Evolutionary conservation across 2,329 filamentous ascomycete genomes (phyloP), one percentile per base, ranked within the genome.

Genomic region (Fusarium acutatum): DNA sequence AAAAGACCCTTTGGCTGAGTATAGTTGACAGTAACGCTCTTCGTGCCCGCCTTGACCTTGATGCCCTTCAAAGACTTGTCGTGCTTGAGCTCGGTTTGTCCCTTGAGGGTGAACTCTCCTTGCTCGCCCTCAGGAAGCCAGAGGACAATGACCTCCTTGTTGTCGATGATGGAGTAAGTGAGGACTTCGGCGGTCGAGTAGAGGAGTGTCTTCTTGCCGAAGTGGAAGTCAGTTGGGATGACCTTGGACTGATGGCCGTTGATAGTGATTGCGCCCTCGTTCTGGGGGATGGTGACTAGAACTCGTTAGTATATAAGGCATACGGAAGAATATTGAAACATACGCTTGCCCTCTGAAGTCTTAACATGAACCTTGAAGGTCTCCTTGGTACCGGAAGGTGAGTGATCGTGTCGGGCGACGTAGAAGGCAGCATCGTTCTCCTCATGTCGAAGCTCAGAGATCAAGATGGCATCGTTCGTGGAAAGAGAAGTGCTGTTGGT

Each of bases 231-330:
- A 0, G 89, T 89, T 0, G 89, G 87, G 7, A 91, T 78, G 22
- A 92, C 88, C 82, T 91, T 91, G 13, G 89, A 87, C 62, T 91
- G 87, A 41, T 90, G 87, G 3, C 90, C 90, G 62, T 90, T 86
- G 44, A 92, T 83, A 11, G 86, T 82, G 49, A 91, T 85, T 0
- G 79, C 77, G 1, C 82, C 82, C 5, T 82, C 84, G 50, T 85
- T 82, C 63, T 86, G 85, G 3, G 90, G 89, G 20, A 92, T 83
- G 1, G 84, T 87, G 14, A 91, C 67, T 70, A 7, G 5, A 13
- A 17, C 0, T 0, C 2, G 40, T 67, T 6, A 67, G 46, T 14
- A 20, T 9, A 18, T 18, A 24, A 6, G 5, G 4, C 5, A 5
- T 20, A 10, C 2, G 1, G 7, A 34, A 20, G 4, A 20, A 15